A percentile compares a stretch with the other conserved stretches of the same genome.
Evolutionary conservation across 2,329 filamentous ascomycete genomes (phyloP).

Genomic region (Pseudopyricularia javanii): DNA sequence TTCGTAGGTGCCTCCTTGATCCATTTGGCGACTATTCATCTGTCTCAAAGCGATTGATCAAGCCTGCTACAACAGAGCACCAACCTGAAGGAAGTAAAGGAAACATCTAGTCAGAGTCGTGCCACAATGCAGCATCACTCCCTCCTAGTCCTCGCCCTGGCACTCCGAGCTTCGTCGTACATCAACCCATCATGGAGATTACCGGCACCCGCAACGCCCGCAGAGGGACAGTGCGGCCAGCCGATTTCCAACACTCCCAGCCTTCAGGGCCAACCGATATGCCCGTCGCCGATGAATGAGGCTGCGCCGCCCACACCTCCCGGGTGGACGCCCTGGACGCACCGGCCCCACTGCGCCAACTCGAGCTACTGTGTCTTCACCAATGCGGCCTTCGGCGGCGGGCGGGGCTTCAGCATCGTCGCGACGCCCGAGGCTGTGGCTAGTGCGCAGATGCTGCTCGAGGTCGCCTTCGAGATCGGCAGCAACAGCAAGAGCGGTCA

Average conservation of each 20-base stretch:
- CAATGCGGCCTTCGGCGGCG: conserved; percentile 6
- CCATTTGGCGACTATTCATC: neutral
- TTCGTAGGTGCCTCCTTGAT: neutral
- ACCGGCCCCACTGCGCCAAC: conserved; percentile 11
- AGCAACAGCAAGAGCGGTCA: neutral
- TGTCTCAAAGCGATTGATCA: neutral
- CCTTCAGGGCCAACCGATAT: neutral
- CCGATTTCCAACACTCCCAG: neutral
- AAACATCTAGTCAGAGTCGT: too few species aligned
- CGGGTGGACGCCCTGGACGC: conserved; percentile 14
- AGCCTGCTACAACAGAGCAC: neutral
- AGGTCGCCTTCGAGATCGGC: conserved; percentile 7
- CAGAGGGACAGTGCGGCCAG: neutral
- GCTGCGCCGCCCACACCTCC: neutral
- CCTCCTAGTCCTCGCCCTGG: neutral
- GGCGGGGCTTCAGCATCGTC: conserved; percentile 8
- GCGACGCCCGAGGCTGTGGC: conserved; percentile 21
- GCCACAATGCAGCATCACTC: too few species aligned
- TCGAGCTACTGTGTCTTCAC: conserved; percentile 14
- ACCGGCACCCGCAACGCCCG: neutral
- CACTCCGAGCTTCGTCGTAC: too few species aligned
- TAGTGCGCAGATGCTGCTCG: conserved; percentile 11
- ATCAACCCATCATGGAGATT: neutral
- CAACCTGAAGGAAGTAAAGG: too few species aligned
- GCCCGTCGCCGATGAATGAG: neutral